Percentiles rank a stretch among this genome's conserved stretches.
phyloP scores from a whole-genome alignment of 805 yeast genomes.

The Scheffersomyces spartinae region DNA sequence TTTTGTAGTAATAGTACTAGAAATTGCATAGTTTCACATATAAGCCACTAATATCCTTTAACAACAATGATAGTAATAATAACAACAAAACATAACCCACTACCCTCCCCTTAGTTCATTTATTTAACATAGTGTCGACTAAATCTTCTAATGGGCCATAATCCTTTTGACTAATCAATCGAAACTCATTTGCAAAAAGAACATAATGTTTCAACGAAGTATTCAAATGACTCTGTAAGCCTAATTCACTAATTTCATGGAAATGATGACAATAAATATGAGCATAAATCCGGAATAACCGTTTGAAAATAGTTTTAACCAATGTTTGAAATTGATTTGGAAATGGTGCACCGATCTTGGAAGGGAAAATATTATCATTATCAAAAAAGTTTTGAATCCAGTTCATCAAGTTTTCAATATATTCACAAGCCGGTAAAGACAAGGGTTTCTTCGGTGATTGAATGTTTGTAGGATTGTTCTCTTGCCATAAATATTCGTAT shows the following conservation, averaged over 20 bases:
- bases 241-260: conserved; percentile 86
- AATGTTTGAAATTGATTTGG: conserved; percentile 72
- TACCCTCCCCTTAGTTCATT: conserved; percentile 7
- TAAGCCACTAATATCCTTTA: too few relatives aligned
- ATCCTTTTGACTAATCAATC: conserved; percentile 65
- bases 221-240: conserved; percentile 83
- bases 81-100: too few relatives aligned
- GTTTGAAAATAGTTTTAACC: conserved; percentile 78
- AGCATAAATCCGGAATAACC: conserved; percentile 89
- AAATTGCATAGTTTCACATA: too few relatives aligned
- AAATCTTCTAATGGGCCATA: conserved; percentile 87
- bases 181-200: conserved; percentile 75
- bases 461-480: conserved; percentile 37
- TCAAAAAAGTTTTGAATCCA: conserved; percentile 94
- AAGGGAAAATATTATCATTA: conserved; percentile 82
- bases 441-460: conserved; percentile 53
- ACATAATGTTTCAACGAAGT: conserved; percentile 93
- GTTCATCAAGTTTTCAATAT: conserved; percentile 83
- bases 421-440: conserved; percentile 87
- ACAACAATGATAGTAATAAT: too few relatives aligned
- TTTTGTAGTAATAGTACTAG: too few relatives aligned
- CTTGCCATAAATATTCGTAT: conserved; percentile 96
- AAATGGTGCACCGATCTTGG: conserved; percentile 84
- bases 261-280: conserved; percentile 97
- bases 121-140: conserved; percentile 52